Base-by-base conservation (phyloP, 2,329 filamentous ascomycete genomes). In the Phaeosphaeria sp. region DNA sequence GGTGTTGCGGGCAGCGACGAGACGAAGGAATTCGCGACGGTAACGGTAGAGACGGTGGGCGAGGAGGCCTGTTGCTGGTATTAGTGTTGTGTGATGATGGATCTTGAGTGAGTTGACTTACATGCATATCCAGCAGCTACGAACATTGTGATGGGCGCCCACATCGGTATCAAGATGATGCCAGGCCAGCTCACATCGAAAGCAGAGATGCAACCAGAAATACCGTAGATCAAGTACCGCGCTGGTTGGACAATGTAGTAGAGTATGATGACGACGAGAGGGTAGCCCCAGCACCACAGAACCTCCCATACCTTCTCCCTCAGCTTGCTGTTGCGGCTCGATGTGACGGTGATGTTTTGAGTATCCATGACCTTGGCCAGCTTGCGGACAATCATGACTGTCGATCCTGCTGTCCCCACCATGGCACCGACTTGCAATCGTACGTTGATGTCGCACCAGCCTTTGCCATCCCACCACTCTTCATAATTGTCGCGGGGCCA, bases 361-460 rank as follows among this genome's bases (percentile, higher is more conserved):
- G 86, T 86, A 67, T 90, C 83, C 73, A 91, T 80, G 33, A 88
- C 86, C 20, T 75, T 77, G 13, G 87, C 86, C 17, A 91, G 80
- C 47, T 81, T 83, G 48, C 86, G 81, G 57, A 89, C 83, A 49
- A 91, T 84, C 68, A 87, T 86, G 22, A 81, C 75, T 8, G 87
- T 69, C 6, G 82, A 79, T 8, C 84, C 83, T 3, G 84, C 78
- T 17, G 86, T 73, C 1, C 82, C 86, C 1, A 86, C 79, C 18
- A 80, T 79, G 8, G 80, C 76, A 3, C 83, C 86, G 22, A 85
- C 78, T 57, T 84, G 80, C 33, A 91, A 67, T 60, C 88, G 87
- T 53, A 83, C 79, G 64, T 90, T 82, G 49, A 91, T 77, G 71
- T 91, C 89, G 74, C 89, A 91, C 56, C 89, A 83, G 2, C 82